Evolutionary conservation across 768 basidiomycete genomes (phyloP).

Genomic region (Nidula microcarpa): DNA sequence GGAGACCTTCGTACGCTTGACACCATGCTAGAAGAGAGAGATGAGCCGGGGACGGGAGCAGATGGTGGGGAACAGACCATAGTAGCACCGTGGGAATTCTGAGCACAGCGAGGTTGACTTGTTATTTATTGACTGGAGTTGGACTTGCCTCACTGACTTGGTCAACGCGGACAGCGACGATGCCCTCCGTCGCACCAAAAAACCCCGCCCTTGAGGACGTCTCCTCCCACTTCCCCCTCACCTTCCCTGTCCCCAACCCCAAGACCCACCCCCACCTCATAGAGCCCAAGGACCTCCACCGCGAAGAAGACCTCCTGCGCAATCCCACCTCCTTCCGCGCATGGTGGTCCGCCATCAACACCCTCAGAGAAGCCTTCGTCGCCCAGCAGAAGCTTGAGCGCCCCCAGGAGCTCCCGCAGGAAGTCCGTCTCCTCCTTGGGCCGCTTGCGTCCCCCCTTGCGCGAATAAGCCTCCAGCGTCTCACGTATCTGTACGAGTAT

Average conservation of each 20-base stretch:
- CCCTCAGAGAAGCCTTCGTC: conserved; percentile 63
- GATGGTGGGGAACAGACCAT: conserved; percentile 1
- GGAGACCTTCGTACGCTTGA: conserved; percentile 60
- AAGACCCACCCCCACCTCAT: conserved; percentile 75
- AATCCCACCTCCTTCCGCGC: conserved; percentile 89
- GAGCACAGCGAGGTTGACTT: background rate
- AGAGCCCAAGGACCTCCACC: conserved; percentile 68
- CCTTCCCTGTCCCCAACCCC: conserved; percentile 81
- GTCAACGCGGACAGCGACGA: conserved; percentile 19
- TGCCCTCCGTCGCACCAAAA: conserved; percentile 57
- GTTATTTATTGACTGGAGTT: background rate
- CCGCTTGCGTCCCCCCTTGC: conserved; percentile 72
- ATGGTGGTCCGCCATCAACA: conserved; percentile 88
- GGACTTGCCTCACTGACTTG: background rate
- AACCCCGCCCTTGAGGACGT: conserved; percentile 44
- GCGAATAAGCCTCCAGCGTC: conserved; percentile 74
- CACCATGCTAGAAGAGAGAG: conserved; percentile 52
- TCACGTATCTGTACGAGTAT: conserved; percentile 92
- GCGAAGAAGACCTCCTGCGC: conserved; percentile 91
- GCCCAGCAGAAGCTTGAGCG: conserved; percentile 57
- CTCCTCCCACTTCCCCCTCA: conserved; percentile 71
- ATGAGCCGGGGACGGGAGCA: background rate
- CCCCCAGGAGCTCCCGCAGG: conserved; percentile 41
- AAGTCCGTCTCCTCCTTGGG: conserved; percentile 63
- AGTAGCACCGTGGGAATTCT: conserved; percentile 5